phyloP scores from a whole-genome alignment of 2,329 filamentous ascomycete species.

The Penicillium sp. region DNA sequence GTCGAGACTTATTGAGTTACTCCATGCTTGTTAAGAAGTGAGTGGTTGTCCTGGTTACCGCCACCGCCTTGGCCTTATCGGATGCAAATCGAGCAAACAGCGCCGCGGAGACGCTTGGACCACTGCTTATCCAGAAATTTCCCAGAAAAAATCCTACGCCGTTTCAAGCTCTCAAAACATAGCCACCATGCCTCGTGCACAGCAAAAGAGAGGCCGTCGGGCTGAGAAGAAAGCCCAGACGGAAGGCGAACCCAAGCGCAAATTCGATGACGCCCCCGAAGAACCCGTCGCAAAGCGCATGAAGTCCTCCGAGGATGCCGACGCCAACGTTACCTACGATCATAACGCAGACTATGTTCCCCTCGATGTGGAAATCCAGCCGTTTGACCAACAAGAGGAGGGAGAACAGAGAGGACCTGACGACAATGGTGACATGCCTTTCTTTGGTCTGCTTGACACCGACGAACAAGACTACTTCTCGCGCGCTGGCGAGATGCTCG shows the following conservation, averaged over 20 bases:
- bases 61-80: background rate
- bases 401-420: constrained; percentile 21
- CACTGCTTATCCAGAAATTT: constrained; percentile 40
- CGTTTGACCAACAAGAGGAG: constrained; percentile 19
- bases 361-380: constrained; percentile 29
- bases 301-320: constrained; percentile 30
- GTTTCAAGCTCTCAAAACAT: constrained; percentile 8
- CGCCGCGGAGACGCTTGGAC: constrained; percentile 33
- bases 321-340: constrained; percentile 18
- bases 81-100: constrained; percentile 37
- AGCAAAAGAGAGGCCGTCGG: constrained; percentile 49
- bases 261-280: constrained; percentile 36
- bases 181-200: constrained; percentile 46
- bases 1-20: background rate
- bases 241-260: constrained; percentile 36
- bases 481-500: constrained; percentile 83
- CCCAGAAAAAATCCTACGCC: constrained; percentile 29
- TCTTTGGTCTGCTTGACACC: constrained; percentile 90
- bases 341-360: constrained; percentile 40
- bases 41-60: background rate
- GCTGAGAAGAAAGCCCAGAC: constrained; percentile 44
- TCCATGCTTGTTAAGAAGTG: background rate
- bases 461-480: constrained; percentile 97
- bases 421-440: constrained; percentile 62
- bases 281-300: constrained; percentile 39